Evolutionary conservation across 2,329 filamentous ascomycete genomes (phyloP), one percentile per base, ranked within the genome.

Genomic region (Hymenoscyphus occultus): DNA sequence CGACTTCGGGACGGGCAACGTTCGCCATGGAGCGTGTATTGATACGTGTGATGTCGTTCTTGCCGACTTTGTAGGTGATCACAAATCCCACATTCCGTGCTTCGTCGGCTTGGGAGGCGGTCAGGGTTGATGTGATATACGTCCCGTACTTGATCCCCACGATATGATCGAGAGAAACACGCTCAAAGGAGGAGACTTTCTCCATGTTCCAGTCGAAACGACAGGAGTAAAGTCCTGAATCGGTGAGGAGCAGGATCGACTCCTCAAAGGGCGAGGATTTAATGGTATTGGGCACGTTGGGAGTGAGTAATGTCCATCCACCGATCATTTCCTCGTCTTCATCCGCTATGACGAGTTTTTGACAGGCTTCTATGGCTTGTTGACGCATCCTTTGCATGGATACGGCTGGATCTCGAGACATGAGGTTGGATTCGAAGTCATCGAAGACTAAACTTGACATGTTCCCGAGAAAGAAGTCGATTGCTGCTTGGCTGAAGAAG

Each of bases 171-270:
- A 98, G 82, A 65, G 90, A 88, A 14, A 97, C 87, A 7, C 93
- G 84, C 78, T 98, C 93, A 76, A 97, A 98, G 0, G 90, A 93
- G 13, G 90, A 89, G 1, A 99, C 91, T 75, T 98, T 98, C 78
- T 98, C 95, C 7, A 93, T 89, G 68, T 91, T 90, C 93, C 94
- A 98, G 77, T 98, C 93, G 71, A 98, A 93, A 14, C 91, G 87
- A 76, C 93, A 97, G 67, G 92, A 87, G 75, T 98, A 98, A 2
- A 98, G 76, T 0, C 93, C 94, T 0, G 84, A 83, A 69, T 96
- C 90, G 0, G 95, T 98, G 39, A 99, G 81, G 0, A 99, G 82
- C 0, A 99, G 82, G 1, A 99, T 90, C 0, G 90, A 90, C 74
- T 99, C 94, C 72, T 96, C 92, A 70, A 98, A 91, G 0, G 92